Base-by-base conservation (phyloP, 202 grass and related monocot genomes). In the Hordeum pubiflorum region DNA sequence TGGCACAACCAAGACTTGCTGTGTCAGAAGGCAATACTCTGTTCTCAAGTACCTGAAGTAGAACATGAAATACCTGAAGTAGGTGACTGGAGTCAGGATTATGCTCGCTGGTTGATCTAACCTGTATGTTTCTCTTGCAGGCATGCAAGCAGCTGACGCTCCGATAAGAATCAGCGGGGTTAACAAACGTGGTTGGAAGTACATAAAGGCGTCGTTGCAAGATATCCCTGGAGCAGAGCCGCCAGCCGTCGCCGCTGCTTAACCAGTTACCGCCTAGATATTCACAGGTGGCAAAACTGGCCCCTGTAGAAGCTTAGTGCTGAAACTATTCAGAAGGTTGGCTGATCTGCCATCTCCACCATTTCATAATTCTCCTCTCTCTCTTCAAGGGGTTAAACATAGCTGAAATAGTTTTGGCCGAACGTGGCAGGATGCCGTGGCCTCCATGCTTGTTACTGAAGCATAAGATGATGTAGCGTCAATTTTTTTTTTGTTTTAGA, bases 141-240 rank as follows among this genome's bases (percentile, higher is more conserved):
- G 87, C 21, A 48, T 85, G 10, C 87, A 83, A 85, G 89, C 81
- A 9, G 83, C 86, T 4, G 89, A 90, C 6, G 24, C 69, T 27
- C 87, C 87, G 52, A 87, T 71, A 65, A 91, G 44, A 83, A 88
- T 97, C 57, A 97, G 94, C 15, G 91, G 94, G 15, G 94, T 97
- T 46, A 94, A 97, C 69, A 97, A 92, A 52, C 78, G 89, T 70
- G 94, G 91, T 21, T 97, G 91, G 94, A 94, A 90, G 81, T 94
- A 97, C 68, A 86, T 93, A 78, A 89, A 77, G 48, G 91, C 91
- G 82, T 84, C 88, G 8, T 80, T 76, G 58, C 68, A 91, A 37
- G 76, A 86, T 32, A 48, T 62, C 48, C 59, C 72, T 4, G 89
- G 88, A 82, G 72, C 80, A 27, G 86, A 63, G 44, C 68, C 67